These are phyloP conservation scores for Tardiomyces digboiensis DNA, from an alignment of 1,139 yeast genomes.

Conservation along the genomic window DNA sequence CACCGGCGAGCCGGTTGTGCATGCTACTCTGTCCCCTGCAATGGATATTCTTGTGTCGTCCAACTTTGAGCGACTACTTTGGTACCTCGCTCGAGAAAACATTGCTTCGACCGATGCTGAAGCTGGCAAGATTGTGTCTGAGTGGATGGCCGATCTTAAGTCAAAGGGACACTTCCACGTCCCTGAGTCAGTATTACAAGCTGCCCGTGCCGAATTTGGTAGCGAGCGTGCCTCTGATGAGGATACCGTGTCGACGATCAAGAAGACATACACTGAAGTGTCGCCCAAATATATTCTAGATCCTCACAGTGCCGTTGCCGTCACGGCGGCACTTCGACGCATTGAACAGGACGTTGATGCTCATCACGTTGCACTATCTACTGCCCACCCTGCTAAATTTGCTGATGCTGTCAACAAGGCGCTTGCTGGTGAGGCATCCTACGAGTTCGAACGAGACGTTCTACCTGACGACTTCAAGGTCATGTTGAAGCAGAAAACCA, in stretches of 20 bases:
- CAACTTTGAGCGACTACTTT: conserved; percentile 89
- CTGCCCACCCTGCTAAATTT: conserved; percentile 98
- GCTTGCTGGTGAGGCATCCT: conserved; percentile 51
- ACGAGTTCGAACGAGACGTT: conserved; percentile 80
- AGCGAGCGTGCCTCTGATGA: conserved; percentile 75
- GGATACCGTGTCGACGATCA: conserved; percentile 71
- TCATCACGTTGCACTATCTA: conserved; percentile 72
- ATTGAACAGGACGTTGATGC: conserved; percentile 38
- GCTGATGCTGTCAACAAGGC: conserved; percentile 92
- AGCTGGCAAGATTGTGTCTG: conserved; percentile 65
- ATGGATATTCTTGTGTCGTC: conserved; percentile 96
- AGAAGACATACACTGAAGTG: conserved; percentile 47
- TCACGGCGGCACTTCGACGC: conserved; percentile 60
- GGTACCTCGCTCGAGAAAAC: conserved; percentile 82
- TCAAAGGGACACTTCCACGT: conserved; percentile 67
- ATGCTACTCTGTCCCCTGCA: conserved; percentile 92
- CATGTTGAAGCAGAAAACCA: conserved; percentile 62
- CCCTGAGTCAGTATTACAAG: conserved; percentile 50
- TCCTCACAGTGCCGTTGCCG: conserved; percentile 96
- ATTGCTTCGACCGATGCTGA: conserved; percentile 47
- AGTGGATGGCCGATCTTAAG: conserved; percentile 78
- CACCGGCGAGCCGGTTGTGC: conserved; percentile 50
- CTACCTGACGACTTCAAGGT: conserved; percentile 80
- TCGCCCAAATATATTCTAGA: conserved; percentile 77
- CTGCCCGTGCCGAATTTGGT: conserved; percentile 60